Base-by-base conservation (phyloP, 2,329 filamentous ascomycete genomes). In the Calonectria hongkongensis region DNA sequence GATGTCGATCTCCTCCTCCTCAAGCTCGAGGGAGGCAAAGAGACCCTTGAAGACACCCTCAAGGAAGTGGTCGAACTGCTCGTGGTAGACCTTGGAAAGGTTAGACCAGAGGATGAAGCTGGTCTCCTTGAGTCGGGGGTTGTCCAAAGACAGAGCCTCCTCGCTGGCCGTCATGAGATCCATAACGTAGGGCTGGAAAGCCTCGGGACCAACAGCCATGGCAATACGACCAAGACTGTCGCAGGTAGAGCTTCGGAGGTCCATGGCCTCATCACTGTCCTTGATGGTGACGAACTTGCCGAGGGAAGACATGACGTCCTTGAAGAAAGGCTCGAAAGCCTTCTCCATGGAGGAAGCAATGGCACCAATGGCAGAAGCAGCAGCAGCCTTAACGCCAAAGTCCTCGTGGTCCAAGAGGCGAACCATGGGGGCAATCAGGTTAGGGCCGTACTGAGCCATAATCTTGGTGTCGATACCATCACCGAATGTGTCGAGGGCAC, bases 41-140 rank as follows among this genome's bases (percentile, higher is more conserved):
- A 98, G 90, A 67, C 93, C 93, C 82, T 94, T 92, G 83, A 96
- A 93, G 64, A 95, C 94, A 64, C 94, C 94, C 0, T 90, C 88
- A 8, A 97, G 89, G 86, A 95, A 97, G 71, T 94, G 92, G 70
- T 92, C 91, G 74, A 97, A 96, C 68, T 95, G 89, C 81, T 95
- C 94, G 80, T 94, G 93, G 85, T 98, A 98, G 12, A 98, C 95
- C 87, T 97, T 97, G 74, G 96, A 94, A 82, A 99, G 92, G 48
- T 94, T 95, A 76, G 95, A 95, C 96, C 97, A 99, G 68, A 99
- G 90, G 74, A 98, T 97, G 86, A 98, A 99, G 83, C 95, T 98
- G 74, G 95, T 98, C 88, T 99, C 97, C 84, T 95, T 94, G 65
- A 98, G 92, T 70, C 96, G 92, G 50, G 96, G 94, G 86, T 98